phyloP scores from a whole-genome alignment of 2,329 filamentous ascomycete genomes.

The Colletotrichum sp. region DNA sequence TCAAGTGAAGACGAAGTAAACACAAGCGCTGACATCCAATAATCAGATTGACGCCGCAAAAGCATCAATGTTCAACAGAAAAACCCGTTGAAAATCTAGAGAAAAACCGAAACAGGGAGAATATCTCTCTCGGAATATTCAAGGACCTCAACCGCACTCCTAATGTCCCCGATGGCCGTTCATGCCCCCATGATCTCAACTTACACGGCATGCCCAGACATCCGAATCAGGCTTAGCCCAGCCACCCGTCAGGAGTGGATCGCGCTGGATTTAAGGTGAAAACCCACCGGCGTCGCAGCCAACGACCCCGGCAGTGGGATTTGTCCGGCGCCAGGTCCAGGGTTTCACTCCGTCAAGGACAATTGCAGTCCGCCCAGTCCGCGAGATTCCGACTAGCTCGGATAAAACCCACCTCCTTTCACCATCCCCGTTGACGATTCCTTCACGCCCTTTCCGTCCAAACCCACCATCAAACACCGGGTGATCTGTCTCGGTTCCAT shows the following conservation, averaged over 20 bases:
- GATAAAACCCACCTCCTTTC: conserved; percentile 20
- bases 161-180: not conserved
- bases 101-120: no score
- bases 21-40: not conserved
- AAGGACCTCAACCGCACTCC: not conserved
- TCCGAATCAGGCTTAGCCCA: not conserved
- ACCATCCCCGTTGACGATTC: not conserved
- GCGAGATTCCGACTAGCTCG: not conserved
- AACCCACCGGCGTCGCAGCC: not conserved
- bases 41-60: not conserved
- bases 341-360: not conserved
- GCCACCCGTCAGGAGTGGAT: not conserved
- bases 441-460: not conserved
- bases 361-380: not conserved
- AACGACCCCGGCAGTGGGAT: not conserved
- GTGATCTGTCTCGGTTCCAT: not conserved
- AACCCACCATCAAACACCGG: not conserved
- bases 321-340: not conserved
- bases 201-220: not conserved
- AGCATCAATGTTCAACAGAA: not conserved
- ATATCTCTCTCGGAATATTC: not conserved
- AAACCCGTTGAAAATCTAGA: not conserved
- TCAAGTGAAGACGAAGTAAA: not conserved
- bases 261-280: not conserved
- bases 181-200: not conserved